These are phyloP conservation scores for Sphaerulina vaccinii DNA, from an alignment of 2,329 filamentous ascomycete genomes.

Conservation along the genomic window DNA sequence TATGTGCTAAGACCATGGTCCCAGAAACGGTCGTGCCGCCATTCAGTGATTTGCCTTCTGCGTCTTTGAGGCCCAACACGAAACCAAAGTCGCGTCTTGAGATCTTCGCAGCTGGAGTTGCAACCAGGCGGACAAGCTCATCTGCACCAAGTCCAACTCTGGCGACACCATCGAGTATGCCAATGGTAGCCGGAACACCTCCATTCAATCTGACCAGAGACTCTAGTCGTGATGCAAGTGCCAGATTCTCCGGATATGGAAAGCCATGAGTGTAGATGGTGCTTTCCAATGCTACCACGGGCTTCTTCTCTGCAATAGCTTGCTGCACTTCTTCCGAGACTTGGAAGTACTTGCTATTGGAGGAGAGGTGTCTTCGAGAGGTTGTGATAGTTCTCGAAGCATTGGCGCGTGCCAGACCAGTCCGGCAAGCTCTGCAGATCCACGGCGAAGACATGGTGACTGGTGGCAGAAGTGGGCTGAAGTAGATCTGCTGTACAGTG, in stretches of 20 bases:
- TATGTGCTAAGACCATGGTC: constrained; percentile 83
- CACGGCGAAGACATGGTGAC: constrained; percentile 15
- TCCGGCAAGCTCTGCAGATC: constrained; percentile 24
- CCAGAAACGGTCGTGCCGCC: constrained; percentile 92
- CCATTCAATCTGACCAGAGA: constrained; percentile 77
- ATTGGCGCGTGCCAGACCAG: background rate
- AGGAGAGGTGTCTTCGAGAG: constrained; percentile 10
- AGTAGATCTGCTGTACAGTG: background rate
- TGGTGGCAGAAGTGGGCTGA: background rate
- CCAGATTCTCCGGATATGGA: constrained; percentile 69
- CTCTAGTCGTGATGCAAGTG: constrained; percentile 77
- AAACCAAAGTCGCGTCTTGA: constrained; percentile 85
- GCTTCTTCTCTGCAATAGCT: constrained; percentile 70
- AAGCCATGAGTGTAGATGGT: constrained; percentile 95
- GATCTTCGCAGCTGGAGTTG: constrained; percentile 68
- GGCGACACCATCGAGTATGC: constrained; percentile 78
- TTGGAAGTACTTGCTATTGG: constrained; percentile 49
- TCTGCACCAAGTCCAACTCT: constrained; percentile 72
- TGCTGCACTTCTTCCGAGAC: constrained; percentile 81
- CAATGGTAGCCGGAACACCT: constrained; percentile 85
- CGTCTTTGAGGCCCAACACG: constrained; percentile 69
- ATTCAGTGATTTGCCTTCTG: constrained; percentile 67
- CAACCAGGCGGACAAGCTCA: constrained; percentile 69
- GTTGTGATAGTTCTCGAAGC: background rate
- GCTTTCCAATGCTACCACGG: constrained; percentile 89